These are phyloP conservation scores for Claviceps maximensis DNA, from an alignment of 2,329 filamentous ascomycete genomes.

Conservation along the genomic window DNA sequence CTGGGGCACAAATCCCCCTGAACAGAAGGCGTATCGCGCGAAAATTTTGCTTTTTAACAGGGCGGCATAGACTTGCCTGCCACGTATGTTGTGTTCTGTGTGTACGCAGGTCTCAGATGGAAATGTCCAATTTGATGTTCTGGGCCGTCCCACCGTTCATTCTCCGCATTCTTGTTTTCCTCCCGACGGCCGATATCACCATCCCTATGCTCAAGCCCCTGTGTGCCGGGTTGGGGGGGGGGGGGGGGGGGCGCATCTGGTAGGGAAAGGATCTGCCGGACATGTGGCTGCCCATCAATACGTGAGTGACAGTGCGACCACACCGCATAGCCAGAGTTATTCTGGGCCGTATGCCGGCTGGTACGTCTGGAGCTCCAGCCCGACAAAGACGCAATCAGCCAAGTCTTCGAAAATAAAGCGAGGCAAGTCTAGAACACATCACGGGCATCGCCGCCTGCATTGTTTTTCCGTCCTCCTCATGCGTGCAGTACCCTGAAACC, in stretches of 20 bases:
- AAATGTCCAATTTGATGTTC: not conserved
- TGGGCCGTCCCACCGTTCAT: not conserved
- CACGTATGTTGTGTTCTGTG: not conserved
- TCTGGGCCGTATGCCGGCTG: too few relatives aligned
- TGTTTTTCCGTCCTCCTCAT: not conserved
- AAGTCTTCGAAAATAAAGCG: not conserved
- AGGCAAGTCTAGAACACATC: constrained; percentile 3
- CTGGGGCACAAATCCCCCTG: not conserved
- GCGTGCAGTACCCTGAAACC: not conserved
- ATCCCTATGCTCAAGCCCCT: too few relatives aligned
- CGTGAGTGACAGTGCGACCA: not conserved
- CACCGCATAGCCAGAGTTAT: not conserved
- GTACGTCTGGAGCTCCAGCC: too few relatives aligned
- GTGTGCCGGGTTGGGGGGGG: not conserved
- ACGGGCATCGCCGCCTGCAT: not conserved
- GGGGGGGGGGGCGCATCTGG: not conserved
- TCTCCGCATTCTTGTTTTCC: not conserved
- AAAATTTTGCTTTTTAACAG: too few relatives aligned
- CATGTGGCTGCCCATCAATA: not conserved
- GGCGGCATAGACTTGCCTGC: not conserved
- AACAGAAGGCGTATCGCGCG: not conserved
- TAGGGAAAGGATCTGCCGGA: not conserved
- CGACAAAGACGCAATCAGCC: too few relatives aligned
- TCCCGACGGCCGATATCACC: too few relatives aligned
- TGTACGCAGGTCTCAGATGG: not conserved